A percentile compares a stretch with the other conserved stretches of the same genome.
Conservation (phyloP, 257 asterid species). For the Solanum megistacrolobum region DNA sequence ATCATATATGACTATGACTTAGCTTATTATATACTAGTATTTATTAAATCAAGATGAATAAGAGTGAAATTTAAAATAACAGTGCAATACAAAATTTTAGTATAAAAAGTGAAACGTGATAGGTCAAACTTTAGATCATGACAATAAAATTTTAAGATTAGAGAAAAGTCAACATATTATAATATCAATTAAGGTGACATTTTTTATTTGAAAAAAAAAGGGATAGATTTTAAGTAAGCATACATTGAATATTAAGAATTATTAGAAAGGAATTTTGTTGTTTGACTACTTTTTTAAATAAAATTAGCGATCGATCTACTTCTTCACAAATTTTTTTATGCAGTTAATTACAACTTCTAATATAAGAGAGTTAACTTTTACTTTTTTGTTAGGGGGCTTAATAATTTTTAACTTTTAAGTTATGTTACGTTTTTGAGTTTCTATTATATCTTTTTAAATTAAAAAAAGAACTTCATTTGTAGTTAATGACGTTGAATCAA, state of each 20-base stretch:
- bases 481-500: too few species aligned
- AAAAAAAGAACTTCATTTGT: too few species aligned
- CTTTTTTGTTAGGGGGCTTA: too few species aligned
- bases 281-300: neutral
- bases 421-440: too few species aligned
- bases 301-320: neutral
- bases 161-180: neutral
- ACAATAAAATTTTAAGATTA: neutral
- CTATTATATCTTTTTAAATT: too few species aligned
- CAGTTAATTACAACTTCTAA: too few species aligned
- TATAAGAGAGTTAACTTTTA: too few species aligned
- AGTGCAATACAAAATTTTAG: neutral
- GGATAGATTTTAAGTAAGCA: neutral
- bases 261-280: neutral
- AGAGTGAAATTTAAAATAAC: neutral
- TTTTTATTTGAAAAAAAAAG: too few species aligned
- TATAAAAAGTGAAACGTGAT: neutral
- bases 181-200: neutral
- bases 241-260: neutral
- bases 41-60: too few species aligned
- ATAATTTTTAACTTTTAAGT: too few species aligned
- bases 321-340: accelerated
- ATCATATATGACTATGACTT: too few species aligned
- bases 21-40: too few species aligned
- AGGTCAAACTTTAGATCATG: neutral